Percentiles rank a stretch among this genome's conserved stretches.
phyloP scores from a whole-genome alignment of 257 asterid genomes.

The Rauvolfia tetraphylla region DNA sequence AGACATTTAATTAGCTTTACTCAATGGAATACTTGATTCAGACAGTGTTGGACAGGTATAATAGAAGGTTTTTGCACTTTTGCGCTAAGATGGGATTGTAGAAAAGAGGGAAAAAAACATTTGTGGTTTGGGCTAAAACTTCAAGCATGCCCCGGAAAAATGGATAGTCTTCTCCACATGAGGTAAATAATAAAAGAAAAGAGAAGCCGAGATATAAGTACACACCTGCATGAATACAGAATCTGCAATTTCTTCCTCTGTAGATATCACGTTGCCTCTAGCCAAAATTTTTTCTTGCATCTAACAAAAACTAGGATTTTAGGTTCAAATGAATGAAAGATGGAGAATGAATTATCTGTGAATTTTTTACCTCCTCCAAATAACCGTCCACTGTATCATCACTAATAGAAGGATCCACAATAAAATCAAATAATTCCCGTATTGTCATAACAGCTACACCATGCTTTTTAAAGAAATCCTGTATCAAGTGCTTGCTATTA shows the following conservation, averaged over 20 bases:
- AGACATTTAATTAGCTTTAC: no score
- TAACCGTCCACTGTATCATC: constrained; percentile 82
- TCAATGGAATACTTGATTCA: not conserved
- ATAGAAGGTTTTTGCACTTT: not conserved
- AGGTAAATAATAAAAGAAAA: not conserved
- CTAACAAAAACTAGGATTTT: constrained; percentile 30
- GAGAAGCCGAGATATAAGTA: constrained; percentile 3
- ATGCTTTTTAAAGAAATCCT: constrained; percentile 86
- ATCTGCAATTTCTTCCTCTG: constrained; percentile 93
- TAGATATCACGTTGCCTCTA: constrained; percentile 70
- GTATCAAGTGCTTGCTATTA: constrained; percentile 14
- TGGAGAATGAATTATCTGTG: not conserved
- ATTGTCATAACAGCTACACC: constrained; percentile 93
- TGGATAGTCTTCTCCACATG: not conserved
- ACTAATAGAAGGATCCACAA: constrained; percentile 74
- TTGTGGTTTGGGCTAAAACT: not conserved
- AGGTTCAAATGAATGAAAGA: constrained; percentile 10
- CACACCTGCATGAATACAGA: constrained; percentile 90
- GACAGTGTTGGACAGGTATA: not conserved
- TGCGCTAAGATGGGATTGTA: not conserved
- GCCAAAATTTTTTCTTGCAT: constrained; percentile 75
- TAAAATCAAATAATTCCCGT: constrained; percentile 83
- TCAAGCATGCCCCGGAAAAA: not conserved
- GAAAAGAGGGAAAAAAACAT: not conserved
- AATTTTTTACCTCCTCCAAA: constrained; percentile 65